Evolutionary conservation across 352 stramenopile genomes (phyloP).

Genomic region (Globisporangium rhizosaccharum): DNA sequence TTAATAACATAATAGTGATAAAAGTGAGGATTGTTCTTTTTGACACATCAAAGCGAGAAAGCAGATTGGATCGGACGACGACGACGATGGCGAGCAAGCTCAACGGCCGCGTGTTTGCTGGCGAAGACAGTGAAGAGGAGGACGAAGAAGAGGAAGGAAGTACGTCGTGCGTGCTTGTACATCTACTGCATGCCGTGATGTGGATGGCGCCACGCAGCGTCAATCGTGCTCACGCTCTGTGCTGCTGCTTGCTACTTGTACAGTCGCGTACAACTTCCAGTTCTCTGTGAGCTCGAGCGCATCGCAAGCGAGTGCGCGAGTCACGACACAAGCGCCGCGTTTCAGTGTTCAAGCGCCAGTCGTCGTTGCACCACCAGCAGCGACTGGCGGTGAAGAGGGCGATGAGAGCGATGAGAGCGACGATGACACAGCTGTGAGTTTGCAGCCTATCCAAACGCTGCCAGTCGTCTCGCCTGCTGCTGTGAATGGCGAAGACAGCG

Average conservation of each 20-base stretch:
- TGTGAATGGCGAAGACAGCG: conserved; percentile 17
- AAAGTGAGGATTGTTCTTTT: conserved; percentile 1
- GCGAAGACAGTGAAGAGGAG: conserved; percentile 79
- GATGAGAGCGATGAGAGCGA: conserved; percentile 24
- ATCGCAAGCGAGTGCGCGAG: conserved; percentile 15
- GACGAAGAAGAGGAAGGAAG: conserved; percentile 55
- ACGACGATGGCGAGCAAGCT: conserved; percentile 46
- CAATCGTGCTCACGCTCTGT: neutral
- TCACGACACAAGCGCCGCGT: conserved; percentile 6
- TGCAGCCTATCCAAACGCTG: neutral
- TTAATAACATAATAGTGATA: neutral
- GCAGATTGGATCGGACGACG: too few relatives aligned
- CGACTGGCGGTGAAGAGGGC: conserved; percentile 24
- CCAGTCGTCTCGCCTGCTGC: conserved; percentile 7
- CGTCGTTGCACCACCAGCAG: conserved; percentile 8
- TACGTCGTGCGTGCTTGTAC: conserved; percentile 4
- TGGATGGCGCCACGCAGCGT: neutral
- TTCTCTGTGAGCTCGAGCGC: conserved; percentile 27
- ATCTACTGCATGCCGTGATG: neutral
- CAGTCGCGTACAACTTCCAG: conserved; percentile 49
- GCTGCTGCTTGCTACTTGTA: neutral
- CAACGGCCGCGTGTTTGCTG: conserved; percentile 60
- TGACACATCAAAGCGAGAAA: neutral
- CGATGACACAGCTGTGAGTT: neutral
- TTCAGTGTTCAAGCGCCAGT: conserved; percentile 17